Evolutionary conservation across 257 asterid species (phyloP), one percentile per base, ranked within the genome.

Genomic region (Nicotiana noctiflora): DNA sequence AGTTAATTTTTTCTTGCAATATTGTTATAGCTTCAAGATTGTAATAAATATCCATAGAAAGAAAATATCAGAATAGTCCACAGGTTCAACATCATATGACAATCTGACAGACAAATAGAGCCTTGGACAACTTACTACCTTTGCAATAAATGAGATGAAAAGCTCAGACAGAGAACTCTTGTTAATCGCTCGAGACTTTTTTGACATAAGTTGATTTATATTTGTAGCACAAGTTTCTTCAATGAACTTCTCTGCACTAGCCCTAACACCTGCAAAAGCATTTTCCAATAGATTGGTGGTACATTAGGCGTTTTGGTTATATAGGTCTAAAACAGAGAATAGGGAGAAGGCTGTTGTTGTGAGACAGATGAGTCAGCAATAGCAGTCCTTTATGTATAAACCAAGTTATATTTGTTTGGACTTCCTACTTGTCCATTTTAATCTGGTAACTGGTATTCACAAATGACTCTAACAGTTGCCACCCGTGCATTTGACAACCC

Each of bases 251-350:
- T 93, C 98, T 13, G 95, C 99, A 79, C 14, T 83, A 90, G 89
- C 84, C 89, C 98, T 90, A 85, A 89, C 94, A 82, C 98, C 98
- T 95, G 83, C 85, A 83, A 78, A 84, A 79, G 83, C 82, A 87
- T 78, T 75, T 76, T 81, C 37, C 8, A 72, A 63, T 66, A 79
- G 80, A 86, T 7, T 17, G 4, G 19, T 72, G 23, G 31, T 23
- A 49, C 15, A 49, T 74, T 46, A 74, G 44, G 59, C 61, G 4
- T 56, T 56, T 56, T 8, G 8, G 56, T 57, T 59, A 59, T 18
- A 37, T 13, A 29, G 65, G 68, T 40, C 15, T 56, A 59, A 18
- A 78, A 8, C 23, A 77, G 40, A 57, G 9, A 56, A 21, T 31
- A 78, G 17, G 19, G 56, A 78, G 34, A 61, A 57, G 21, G 34